These are phyloP conservation scores for Suhomyces sp. DNA, from an alignment of 805 yeast species.

Conservation along the genomic window DNA sequence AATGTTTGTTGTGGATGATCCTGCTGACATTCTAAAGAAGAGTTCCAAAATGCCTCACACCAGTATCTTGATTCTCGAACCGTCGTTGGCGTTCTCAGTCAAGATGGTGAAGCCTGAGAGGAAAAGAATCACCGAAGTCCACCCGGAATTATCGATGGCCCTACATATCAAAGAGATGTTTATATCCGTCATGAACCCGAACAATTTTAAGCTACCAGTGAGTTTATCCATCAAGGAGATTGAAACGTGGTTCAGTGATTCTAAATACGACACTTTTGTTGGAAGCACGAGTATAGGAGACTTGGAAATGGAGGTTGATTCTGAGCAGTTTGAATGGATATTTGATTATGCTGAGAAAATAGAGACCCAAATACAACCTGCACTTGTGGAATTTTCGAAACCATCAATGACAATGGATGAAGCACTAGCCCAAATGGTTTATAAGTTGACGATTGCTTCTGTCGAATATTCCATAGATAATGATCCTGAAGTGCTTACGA, in stretches of 20 bases:
- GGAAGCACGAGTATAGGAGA: conserved; percentile 21
- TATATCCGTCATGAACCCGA: conserved; percentile 25
- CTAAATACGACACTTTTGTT: conserved; percentile 9
- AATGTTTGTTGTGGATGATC: conserved; percentile 22
- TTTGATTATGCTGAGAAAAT: conserved; percentile 15
- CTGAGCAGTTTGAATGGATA: conserved; percentile 23
- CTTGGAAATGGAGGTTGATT: conserved; percentile 19
- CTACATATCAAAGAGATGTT: conserved; percentile 29
- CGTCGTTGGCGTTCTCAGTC: conserved; percentile 32
- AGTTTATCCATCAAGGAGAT: conserved; percentile 25
- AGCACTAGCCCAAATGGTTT: conserved; percentile 38
- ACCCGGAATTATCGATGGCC: conserved; percentile 23
- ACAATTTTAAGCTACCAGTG: conserved; percentile 15
- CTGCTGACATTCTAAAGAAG: conserved; percentile 26
- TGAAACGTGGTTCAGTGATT: conserved; percentile 34
- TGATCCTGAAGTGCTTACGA: conserved; percentile 87
- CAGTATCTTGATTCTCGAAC: conserved; percentile 30
- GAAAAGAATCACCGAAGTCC: conserved; percentile 3
- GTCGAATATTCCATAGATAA: conserved; percentile 53
- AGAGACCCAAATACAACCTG: conserved; percentile 13
- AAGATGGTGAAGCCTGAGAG: conserved; percentile 12
- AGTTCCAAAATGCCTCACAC: conserved; percentile 25
- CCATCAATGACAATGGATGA: conserved; percentile 11
- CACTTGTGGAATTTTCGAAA: conserved; percentile 16
- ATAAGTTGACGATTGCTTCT: conserved; percentile 41